These are phyloP conservation scores for Fusarium denticulatum DNA, from an alignment of 2,329 filamentous ascomycete species.

Conservation along the genomic window DNA sequence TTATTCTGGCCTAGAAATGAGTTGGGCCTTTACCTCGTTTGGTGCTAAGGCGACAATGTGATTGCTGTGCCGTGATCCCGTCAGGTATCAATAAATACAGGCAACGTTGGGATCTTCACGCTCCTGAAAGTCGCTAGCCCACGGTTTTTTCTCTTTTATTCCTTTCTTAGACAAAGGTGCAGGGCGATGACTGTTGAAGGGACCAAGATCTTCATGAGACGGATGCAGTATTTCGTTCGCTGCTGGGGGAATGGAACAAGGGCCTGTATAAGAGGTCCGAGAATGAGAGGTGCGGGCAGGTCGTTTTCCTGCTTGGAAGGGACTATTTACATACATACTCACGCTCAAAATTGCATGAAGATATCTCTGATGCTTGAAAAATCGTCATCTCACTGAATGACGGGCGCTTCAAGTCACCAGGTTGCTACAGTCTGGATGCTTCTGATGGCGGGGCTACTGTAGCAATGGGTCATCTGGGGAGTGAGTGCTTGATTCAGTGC, in stretches of 20 bases:
- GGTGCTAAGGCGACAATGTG: conserved; percentile 1
- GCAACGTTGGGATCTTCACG: not conserved
- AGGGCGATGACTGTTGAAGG: conserved; percentile 12
- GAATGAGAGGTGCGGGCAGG: not conserved
- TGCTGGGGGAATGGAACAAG: conserved; percentile 7
- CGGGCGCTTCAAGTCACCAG: conserved; percentile 1
- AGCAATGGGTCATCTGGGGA: conserved; percentile 20
- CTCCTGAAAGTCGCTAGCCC: not conserved
- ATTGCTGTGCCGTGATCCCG: conserved; percentile 20
- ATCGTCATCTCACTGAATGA: not conserved
- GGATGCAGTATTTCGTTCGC: conserved; percentile 18
- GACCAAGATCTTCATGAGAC: conserved; percentile 19
- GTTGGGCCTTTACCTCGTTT: conserved; percentile 12
- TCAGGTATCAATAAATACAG: conserved; percentile 16
- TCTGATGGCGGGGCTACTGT: conserved; percentile 15
- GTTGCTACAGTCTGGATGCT: not conserved
- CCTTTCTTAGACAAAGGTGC: not conserved
- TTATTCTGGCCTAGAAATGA: not conserved
- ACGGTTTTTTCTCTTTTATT: not conserved
- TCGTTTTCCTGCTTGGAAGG: not conserved
- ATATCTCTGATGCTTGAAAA: not conserved
- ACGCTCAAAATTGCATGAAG: not conserved
- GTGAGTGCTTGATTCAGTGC: not conserved
- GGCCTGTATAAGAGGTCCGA: not conserved
- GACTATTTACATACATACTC: not conserved